Evolutionary conservation across 495 filamentous ascomycete species (phyloP), one percentile per base, ranked within the genome.

Genomic region (Daldinia bambusicola): DNA sequence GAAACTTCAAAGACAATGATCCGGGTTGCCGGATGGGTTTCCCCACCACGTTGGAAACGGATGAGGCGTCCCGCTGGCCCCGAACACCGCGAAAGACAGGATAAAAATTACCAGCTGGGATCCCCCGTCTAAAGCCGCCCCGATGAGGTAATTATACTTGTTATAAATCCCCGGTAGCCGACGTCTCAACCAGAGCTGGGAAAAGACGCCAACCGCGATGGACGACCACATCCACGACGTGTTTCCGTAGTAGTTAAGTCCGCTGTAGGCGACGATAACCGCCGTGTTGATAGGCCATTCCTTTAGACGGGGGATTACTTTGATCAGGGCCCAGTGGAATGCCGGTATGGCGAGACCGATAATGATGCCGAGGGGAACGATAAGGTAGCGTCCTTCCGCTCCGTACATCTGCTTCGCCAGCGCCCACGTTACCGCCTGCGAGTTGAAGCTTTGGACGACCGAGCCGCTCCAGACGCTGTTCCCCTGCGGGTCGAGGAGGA

Each of bases 81-180:
- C 87, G 34, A 87, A 84, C 0, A 89, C 85, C 1, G 87, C 86
- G 74, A 89, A 89, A 0, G 84, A 84, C 4, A 89, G 77, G 34
- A 89, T 82, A 63, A 89, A 89, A 0, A 89, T 76, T 0, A 86
- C 75, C 6, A 80, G 76, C 51, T 83, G 79, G 50, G 78, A 82
- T 5, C 81, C 87, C 38, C 87, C 87, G 69, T 89, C 87, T 31
- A 88, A 76, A 4, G 86, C 87, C 2, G 80, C 87, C 0, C 82
- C 81, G 6, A 89, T 70, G 0, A 89, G 77, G 61, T 89, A 89
- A 31, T 83, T 86, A 61, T 87, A 89, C 66, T 89, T 82, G 70
- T 84, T 83, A 78, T 88, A 89, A 34, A 85, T 78, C 1, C 77
- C 61, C 3, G 87, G 86, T 0, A 74, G 51, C 55, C 83, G 79